phyloP scores from a whole-genome alignment of 805 yeast species.

The Yarrowia osloensis region DNA sequence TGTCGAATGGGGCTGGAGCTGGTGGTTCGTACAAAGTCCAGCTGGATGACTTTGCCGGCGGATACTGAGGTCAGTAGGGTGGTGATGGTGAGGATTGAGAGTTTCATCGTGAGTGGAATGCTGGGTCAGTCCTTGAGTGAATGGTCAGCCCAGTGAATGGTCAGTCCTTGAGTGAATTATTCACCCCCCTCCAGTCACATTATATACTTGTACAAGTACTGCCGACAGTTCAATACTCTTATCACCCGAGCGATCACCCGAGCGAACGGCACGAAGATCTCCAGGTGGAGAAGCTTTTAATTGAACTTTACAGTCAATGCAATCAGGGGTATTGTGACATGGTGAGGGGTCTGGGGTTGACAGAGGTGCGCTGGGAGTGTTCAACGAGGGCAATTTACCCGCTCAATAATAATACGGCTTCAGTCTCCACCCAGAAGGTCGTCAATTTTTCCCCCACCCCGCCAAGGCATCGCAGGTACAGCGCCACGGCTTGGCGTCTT shows the following conservation, averaged over 20 bases:
- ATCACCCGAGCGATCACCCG: too few relatives aligned
- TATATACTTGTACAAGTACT: too few relatives aligned
- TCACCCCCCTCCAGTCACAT: too few relatives aligned
- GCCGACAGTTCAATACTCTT: too few relatives aligned
- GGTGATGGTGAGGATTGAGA: not conserved
- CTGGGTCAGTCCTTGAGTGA: too few relatives aligned
- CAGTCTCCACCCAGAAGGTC: too few relatives aligned
- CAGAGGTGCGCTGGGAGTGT: too few relatives aligned
- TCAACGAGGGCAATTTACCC: too few relatives aligned
- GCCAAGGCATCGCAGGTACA: not conserved
- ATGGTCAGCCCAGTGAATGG: too few relatives aligned
- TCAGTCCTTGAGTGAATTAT: too few relatives aligned
- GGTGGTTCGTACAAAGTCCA: not conserved
- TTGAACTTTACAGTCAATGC: not conserved
- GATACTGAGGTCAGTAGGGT: not conserved
- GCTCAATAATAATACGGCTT: too few relatives aligned
- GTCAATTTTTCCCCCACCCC: not conserved
- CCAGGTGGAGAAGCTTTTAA: constrained; percentile 6
- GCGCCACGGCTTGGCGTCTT: not conserved
- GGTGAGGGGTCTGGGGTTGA: too few relatives aligned
- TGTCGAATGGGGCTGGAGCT: not conserved
- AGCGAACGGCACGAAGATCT: constrained; percentile 1
- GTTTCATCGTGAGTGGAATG: not conserved
- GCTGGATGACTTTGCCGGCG: constrained; percentile 12
- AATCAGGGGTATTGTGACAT: not conserved